Evolutionary conservation across 225 moss, liverwort and hornwort genomes (phyloP).

Genomic region (Anthoceros angustus): DNA sequence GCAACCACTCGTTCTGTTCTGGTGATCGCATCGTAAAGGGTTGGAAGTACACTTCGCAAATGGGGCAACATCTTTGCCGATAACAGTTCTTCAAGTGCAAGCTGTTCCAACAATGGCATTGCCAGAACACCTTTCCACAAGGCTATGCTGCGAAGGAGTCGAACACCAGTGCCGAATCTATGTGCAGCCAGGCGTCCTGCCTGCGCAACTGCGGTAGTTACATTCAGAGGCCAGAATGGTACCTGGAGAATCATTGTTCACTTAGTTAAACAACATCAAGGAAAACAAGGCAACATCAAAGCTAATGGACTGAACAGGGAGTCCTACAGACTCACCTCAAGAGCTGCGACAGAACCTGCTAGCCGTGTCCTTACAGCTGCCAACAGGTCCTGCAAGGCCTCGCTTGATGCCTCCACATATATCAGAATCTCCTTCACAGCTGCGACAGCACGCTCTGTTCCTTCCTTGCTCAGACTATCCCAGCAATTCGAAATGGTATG

Average conservation of each 20-base stretch:
- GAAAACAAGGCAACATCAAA: background rate
- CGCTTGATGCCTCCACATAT: slow-evolving; percentile 72
- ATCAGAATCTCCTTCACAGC: slow-evolving; percentile 77
- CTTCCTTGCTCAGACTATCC: slow-evolving; percentile 69
- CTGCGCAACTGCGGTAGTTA: slow-evolving; percentile 63
- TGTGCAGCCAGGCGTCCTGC: slow-evolving; percentile 55
- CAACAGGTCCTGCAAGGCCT: slow-evolving; percentile 71
- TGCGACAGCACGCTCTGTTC: slow-evolving; percentile 58
- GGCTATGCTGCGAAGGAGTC: slow-evolving; percentile 75
- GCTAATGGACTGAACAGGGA: background rate
- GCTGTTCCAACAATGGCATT: slow-evolving; percentile 55
- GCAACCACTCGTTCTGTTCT: slow-evolving; percentile 79
- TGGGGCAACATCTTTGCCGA: slow-evolving; percentile 79
- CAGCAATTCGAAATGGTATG: slow-evolving; percentile 92
- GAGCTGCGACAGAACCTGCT: slow-evolving; percentile 39
- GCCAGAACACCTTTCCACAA: slow-evolving; percentile 81
- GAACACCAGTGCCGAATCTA: slow-evolving; percentile 78
- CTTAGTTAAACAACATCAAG: background rate
- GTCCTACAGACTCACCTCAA: slow-evolving; percentile 35
- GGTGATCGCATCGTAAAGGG: slow-evolving; percentile 71
- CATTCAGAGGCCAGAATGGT: slow-evolving; percentile 69
- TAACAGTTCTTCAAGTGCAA: slow-evolving; percentile 73
- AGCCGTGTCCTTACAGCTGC: slow-evolving; percentile 48
- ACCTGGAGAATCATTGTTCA: slow-evolving; percentile 24
- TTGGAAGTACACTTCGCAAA: slow-evolving; percentile 41